Evolutionary conservation across 495 filamentous ascomycete species (phyloP), one percentile per base, ranked within the genome.

Genomic region (Polyplosphaeria fusca): DNA sequence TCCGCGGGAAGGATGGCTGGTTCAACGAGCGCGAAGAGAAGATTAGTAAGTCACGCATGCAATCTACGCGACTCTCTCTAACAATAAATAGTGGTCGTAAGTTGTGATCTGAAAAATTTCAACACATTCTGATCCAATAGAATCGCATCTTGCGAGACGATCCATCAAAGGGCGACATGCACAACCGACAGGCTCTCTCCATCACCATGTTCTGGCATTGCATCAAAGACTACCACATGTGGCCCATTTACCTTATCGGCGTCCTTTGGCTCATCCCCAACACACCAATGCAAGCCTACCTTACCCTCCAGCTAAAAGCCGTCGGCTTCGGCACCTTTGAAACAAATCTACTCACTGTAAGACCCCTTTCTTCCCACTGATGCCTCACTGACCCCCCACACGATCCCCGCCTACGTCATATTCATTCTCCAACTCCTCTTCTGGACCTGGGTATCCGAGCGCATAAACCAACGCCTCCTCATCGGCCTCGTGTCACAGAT

Each of bases 391-490:
- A 35, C 14, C 30, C 7, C 14, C 14, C 30, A 35, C 9, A 26
- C 58, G 61, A 68, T 72, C 19, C 70, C 70, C 11, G 60, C 65
- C 12, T 70, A 68, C 56, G 55, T 62, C 2, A 19, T 72, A 41
- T 72, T 70, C 52, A 72, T 70, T 46, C n/a, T 68, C 39, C 88
- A 68, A 49, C 68, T 81, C 4, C 56, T 81, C 0, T 70, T 73
- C 61, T 74, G 74, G 68, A 86, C 83, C 1, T 82, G 77, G 56
- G 19, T 86, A 1, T 82, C 82, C 0, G 83, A 85, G 41, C 75
- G 73, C 48, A 57, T 82, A 3, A 79, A 85, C 45, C 72, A 84
- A 41, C 75, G 82, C 27, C 74, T 79, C 51, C 61, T 80, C 37
- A 66, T 81, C 50, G 70, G 71, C 5, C 53, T 77, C 19, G 30